A percentile compares a stretch with the other conserved stretches of the same genome.
These are phyloP conservation scores for Dendrothele bispora DNA, from an alignment of 768 basidiomycete genomes.

Conservation along the genomic window DNA sequence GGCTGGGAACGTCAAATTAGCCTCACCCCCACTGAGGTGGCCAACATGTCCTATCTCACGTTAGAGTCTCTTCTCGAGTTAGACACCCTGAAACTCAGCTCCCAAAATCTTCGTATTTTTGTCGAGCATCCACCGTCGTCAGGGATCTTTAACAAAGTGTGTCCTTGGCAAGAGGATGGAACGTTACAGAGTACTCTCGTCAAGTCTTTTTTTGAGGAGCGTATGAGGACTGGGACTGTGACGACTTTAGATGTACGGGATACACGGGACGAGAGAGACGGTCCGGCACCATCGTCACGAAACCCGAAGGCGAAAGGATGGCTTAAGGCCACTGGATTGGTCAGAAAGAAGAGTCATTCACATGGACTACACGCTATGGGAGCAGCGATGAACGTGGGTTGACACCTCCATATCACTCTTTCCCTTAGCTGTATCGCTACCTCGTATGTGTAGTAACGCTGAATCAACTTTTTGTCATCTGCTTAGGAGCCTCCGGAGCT, in stretches of 20 bases:
- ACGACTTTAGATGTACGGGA: constrained; percentile 24
- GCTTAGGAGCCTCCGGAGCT: too few relatives aligned
- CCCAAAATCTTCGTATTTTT: constrained; percentile 21
- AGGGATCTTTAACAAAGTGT: constrained; percentile 19
- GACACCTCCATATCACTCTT: too few relatives aligned
- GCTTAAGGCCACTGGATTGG: constrained; percentile 6
- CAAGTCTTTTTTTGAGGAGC: constrained; percentile 19
- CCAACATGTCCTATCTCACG: constrained; percentile 19
- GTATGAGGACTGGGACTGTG: constrained; percentile 15
- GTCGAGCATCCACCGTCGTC: constrained; percentile 22
- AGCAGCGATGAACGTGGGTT: too few relatives aligned
- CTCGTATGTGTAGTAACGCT: too few relatives aligned
- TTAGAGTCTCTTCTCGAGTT: constrained; percentile 22
- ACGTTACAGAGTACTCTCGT: constrained; percentile 23
- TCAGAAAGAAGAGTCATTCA: neutral
- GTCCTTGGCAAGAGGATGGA: constrained; percentile 21
- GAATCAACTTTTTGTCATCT: too few relatives aligned
- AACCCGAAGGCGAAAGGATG: constrained; percentile 2
- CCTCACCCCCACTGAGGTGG: constrained; percentile 19
- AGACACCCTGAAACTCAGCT: constrained; percentile 21
- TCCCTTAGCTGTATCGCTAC: too few relatives aligned
- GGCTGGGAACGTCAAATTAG: constrained; percentile 24
- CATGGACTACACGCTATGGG: too few relatives aligned
- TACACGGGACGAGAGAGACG: constrained; percentile 2
- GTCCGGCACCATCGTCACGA: constrained; percentile 2